Conservation (phyloP, 1,284 basidiomycete genomes). For the Austroboletus niveus region DNA sequence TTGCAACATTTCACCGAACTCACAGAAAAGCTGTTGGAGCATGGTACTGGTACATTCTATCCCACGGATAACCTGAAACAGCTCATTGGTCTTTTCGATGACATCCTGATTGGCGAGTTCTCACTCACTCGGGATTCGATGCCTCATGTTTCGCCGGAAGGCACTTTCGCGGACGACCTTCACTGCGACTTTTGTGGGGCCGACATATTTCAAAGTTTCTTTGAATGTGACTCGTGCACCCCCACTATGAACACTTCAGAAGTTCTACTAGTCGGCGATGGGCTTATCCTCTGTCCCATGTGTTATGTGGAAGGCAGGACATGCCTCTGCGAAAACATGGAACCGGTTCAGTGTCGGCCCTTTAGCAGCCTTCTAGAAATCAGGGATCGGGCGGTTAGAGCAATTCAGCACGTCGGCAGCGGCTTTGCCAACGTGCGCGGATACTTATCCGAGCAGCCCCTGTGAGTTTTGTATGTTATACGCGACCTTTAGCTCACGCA, state of each 20-base stretch:
- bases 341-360: slow-evolving; percentile 52
- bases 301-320: slow-evolving; percentile 74
- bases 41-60: not conserved
- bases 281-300: slow-evolving; percentile 58
- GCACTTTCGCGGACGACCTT: slow-evolving; percentile 31
- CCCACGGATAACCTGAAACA: slow-evolving; percentile 19
- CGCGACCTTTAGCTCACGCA: slow-evolving; percentile 14
- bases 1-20: slow-evolving; percentile 42
- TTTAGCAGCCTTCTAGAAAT: slow-evolving; percentile 38
- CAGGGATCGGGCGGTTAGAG: slow-evolving; percentile 40
- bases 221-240: slow-evolving; percentile 57
- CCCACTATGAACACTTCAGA: slow-evolving; percentile 10
- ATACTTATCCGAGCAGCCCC: slow-evolving; percentile 18
- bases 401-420: slow-evolving; percentile 34
- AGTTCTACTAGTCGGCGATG: slow-evolving; percentile 36
- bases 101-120: slow-evolving; percentile 58
- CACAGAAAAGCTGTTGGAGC: slow-evolving; percentile 20
- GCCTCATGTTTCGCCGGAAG: slow-evolving; percentile 24
- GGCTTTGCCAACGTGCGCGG: slow-evolving; percentile 28
- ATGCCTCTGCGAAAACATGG: slow-evolving; percentile 59
- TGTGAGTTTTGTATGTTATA: slow-evolving; percentile 17
- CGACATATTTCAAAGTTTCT: slow-evolving; percentile 77
- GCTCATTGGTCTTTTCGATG: slow-evolving; percentile 53
- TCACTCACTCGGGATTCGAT: slow-evolving; percentile 35
- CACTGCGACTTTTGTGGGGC: slow-evolving; percentile 73